phyloP scores from a whole-genome alignment of 192 early-diverging fungal genomes.

The Geranomyces variabilis region DNA sequence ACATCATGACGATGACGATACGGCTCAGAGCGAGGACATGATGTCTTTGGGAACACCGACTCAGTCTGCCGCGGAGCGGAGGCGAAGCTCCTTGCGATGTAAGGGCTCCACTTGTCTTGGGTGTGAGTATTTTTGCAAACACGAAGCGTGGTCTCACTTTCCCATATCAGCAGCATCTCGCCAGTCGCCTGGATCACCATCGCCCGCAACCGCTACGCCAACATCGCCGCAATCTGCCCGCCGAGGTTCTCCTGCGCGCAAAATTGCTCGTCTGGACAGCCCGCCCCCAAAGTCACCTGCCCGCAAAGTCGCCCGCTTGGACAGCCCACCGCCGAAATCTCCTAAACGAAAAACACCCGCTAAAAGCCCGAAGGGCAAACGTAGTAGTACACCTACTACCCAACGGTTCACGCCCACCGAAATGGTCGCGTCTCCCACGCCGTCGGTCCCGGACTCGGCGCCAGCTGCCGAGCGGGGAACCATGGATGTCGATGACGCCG shows the following conservation, averaged over 20 bases:
- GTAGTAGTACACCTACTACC: too few species aligned
- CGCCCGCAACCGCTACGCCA: background rate
- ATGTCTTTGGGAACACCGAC: constrained; percentile 11
- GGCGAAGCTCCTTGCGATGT: constrained; percentile 19
- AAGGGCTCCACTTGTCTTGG: background rate
- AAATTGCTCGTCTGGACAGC: background rate
- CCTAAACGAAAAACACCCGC: too few species aligned
- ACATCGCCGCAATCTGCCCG: background rate
- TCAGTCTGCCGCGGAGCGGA: background rate
- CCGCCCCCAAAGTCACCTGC: too few species aligned
- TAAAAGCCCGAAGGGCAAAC: too few species aligned
- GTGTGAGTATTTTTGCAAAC: background rate
- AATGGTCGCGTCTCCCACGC: too few species aligned
- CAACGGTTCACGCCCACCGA: too few species aligned
- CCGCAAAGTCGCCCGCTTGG: too few species aligned
- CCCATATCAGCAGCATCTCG: background rate
- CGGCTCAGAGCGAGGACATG: constrained; percentile 4
- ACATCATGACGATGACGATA: background rate
- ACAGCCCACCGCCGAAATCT: too few species aligned
- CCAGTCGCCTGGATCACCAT: background rate
- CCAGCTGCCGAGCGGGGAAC: too few species aligned
- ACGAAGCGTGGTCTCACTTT: background rate
- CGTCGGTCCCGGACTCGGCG: too few species aligned
- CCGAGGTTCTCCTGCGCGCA: background rate
- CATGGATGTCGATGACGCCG: too few species aligned